Base-by-base conservation (phyloP, 805 yeast species). In the Candida jianshihensis region DNA sequence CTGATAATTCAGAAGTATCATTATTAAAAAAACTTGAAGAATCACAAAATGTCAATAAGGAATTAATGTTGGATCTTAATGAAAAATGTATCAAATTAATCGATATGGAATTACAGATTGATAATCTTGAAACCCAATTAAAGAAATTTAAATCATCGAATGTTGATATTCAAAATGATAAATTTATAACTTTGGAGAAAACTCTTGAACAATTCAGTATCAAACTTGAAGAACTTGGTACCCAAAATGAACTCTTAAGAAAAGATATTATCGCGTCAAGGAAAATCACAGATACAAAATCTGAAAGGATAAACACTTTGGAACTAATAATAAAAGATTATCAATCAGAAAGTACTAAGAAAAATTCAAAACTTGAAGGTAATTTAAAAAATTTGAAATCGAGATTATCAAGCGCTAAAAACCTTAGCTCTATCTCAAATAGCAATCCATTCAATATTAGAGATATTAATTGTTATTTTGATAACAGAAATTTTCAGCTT, bases 221-320 rank as follows among this genome's bases (percentile, higher is more conserved):
- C n/a, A 78, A 78, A 38, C 66, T 81, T 37, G 67, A 67, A 34
- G 83, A 81, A 41, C 69, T 80, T 22, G 81, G 78, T 41, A 56
- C 64, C n/a, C 80, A 78, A 50, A 82, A 82, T 51, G 58, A 66
- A 21, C 63, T 70, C 34, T 57, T 82, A 24, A 64, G 73, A 34
- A 73, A 68, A 45, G 86, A 81, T 45, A 60, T 80, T 15, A 63
- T 64, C 19, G 62, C 76, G 4, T 64, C 75, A 27, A 74, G 74
- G 39, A 68, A 73, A 42, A 67, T 81, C 40, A 69, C 80, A 21
- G 78, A 72, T 15, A 60, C 74, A 14, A 68, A 86, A 37, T 73
- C 73, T 40, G 66, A 65, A 35, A 66, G 81, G 33, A 80, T 82
- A 33, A 63, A 64, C 36, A 66, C 71, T 21, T 60, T 82, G 33